Percentiles rank a stretch among this genome's conserved stretches.
Conservation (phyloP, 2,329 filamentous ascomycete species). For the Aureobasidium subglaciale region DNA sequence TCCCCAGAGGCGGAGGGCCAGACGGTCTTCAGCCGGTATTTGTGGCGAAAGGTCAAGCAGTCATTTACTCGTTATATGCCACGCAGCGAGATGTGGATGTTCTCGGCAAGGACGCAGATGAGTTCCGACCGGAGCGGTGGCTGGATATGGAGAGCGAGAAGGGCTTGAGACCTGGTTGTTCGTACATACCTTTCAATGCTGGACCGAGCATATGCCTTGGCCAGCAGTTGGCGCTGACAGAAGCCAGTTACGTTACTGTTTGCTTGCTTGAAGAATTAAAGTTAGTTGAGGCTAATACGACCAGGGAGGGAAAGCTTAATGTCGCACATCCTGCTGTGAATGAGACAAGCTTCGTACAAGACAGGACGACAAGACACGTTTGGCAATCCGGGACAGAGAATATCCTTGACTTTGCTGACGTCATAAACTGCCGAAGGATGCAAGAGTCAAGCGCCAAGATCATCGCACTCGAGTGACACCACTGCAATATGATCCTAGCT, state of each 20-base stretch:
- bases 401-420: too few species aligned
- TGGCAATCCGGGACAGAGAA: too few species aligned
- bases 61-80: conserved; percentile 60
- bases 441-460: too few species aligned
- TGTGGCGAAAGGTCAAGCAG: conserved; percentile 56
- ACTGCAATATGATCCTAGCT: too few species aligned
- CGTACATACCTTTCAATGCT: conserved; percentile 34
- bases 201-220: conserved; percentile 30
- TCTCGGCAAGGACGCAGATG: conserved; percentile 40
- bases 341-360: too few species aligned
- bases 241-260: conserved; percentile 66
- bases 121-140: conserved; percentile 34
- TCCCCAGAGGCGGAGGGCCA: conserved; percentile 57
- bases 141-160: conserved; percentile 26
- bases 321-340: too few species aligned
- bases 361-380: too few species aligned
- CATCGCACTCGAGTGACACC: too few species aligned
- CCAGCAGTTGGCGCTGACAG: conserved; percentile 71
- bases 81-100: conserved; percentile 63
- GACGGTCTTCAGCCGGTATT: conserved; percentile 53
- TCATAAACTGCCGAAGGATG: too few species aligned
- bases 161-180: conserved; percentile 29
- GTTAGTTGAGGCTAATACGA: conserved; percentile 27
- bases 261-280: conserved; percentile 67
- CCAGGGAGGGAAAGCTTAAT: too few species aligned